Conservation (phyloP, 805 yeast species). For the Ogataea dorogensis region DNA sequence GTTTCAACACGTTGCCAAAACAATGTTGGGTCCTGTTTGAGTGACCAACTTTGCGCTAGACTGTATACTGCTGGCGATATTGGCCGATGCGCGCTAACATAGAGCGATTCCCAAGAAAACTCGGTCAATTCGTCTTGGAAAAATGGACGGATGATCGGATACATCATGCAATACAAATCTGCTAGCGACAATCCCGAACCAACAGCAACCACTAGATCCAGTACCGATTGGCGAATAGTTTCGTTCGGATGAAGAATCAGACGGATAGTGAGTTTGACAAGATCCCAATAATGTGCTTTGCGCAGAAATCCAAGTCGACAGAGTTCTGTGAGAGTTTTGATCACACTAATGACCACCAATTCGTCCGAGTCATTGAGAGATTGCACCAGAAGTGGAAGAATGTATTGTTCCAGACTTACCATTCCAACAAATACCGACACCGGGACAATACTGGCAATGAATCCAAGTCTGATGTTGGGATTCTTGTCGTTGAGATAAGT, state of each 20-base stretch:
- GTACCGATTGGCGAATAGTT: slow-evolving; percentile 72
- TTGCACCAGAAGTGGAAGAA: slow-evolving; percentile 81
- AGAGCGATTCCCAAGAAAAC: slow-evolving; percentile 62
- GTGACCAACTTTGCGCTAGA: slow-evolving; percentile 67
- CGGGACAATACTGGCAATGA: slow-evolving; percentile 69
- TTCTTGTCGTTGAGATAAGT: slow-evolving; percentile 85
- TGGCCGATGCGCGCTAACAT: slow-evolving; percentile 67
- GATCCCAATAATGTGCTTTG: slow-evolving; percentile 51
- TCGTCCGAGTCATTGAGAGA: slow-evolving; percentile 84
- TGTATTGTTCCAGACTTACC: slow-evolving; percentile 79
- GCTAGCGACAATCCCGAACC: slow-evolving; percentile 66
- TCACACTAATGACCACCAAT: slow-evolving; percentile 67
- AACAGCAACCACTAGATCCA: slow-evolving; percentile 59
- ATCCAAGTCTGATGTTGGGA: slow-evolving; percentile 61
- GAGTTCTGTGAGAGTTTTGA: slow-evolving; percentile 56
- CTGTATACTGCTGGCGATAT: slow-evolving; percentile 64
- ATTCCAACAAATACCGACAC: slow-evolving; percentile 81
- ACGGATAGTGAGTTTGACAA: slow-evolving; percentile 49
- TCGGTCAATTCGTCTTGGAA: slow-evolving; percentile 74
- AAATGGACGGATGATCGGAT: slow-evolving; percentile 76
- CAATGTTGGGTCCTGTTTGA: slow-evolving; percentile 60
- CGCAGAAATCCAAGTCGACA: slow-evolving; percentile 56
- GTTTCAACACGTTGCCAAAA: slow-evolving; percentile 68
- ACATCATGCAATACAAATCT: slow-evolving; percentile 77
- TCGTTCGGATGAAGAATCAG: slow-evolving; percentile 82